Evolutionary conservation across 1,284 basidiomycete species (phyloP), one percentile per base, ranked within the genome.

Genomic region (Veloporphyrellus conicus): DNA sequence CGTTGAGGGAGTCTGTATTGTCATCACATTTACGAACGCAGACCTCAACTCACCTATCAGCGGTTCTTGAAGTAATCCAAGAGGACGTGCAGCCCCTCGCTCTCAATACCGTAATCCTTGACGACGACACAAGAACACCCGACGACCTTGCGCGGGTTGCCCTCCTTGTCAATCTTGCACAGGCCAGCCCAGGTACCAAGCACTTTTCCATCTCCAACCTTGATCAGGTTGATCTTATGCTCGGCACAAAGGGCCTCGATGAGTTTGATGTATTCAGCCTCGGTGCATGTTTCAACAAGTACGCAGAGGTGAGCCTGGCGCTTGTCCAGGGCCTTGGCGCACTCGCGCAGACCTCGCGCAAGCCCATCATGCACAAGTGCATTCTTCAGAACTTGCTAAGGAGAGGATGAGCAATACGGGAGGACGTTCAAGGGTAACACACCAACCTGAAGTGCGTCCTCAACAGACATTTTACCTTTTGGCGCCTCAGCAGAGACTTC

Each of bases 261-360:
- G 77, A 99, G 91, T 81, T 98, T 98, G 82, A 97, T 90, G 84
- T 99, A 98, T 77, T 97, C 95, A 63, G 93, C 91, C 78, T 98
- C 95, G 54, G 90, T 95, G 81, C 93, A 96, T 53, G 93, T 93
- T 84, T 99, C 95, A 70, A 97, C 93, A 67, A 99, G 88, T 56
- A 99, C 94, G 76, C 95, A 98, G 52, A 99, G 82, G 75, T 98
- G 95, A 50, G 95, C 95, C 81, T 96, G 91, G 65, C 93, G 89
- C 78, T 94, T 94, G 84, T 99, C 95, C 58, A 99, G 82, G 53
- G 95, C 93, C 81, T 99, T 99, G 68, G 95, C 90, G 67, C 84
- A 90, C 79, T 99, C 95, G 62, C 95, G 91, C 57, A 99, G 87
- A 75, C 95, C 95, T 60, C 95, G 90, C 54, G 95, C 93, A 56